Conservation (phyloP, 2,329 filamentous ascomycete species). For the Penicillium decumbens region DNA sequence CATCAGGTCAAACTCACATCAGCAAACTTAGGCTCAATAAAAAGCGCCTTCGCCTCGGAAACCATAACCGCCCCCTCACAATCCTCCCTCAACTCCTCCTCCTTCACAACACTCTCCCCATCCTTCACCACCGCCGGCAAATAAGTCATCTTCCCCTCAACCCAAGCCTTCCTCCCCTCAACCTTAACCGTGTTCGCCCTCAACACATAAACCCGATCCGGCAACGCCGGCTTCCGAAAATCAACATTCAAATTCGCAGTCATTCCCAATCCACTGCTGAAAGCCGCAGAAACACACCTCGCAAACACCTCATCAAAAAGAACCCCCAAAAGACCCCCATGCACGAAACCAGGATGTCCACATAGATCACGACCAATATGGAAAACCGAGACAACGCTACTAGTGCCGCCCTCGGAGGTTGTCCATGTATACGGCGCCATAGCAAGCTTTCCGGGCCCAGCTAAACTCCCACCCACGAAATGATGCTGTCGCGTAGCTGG, state of each 20-base stretch:
- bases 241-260: slow-evolving; percentile 37
- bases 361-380: slow-evolving; percentile 33
- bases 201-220: slow-evolving; percentile 32
- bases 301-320: slow-evolving; percentile 39
- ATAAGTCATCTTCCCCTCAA: slow-evolving; percentile 30
- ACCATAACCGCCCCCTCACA: slow-evolving; percentile 27
- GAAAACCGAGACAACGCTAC: slow-evolving; percentile 28
- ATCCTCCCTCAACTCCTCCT: slow-evolving; percentile 16
- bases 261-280: slow-evolving; percentile 34
- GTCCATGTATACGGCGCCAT: slow-evolving; percentile 63
- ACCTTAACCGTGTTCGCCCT: slow-evolving; percentile 31
- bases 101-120: slow-evolving; percentile 1
- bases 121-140: slow-evolving; percentile 12
- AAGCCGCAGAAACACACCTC: slow-evolving; percentile 30
- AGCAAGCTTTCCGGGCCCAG: slow-evolving; percentile 66
- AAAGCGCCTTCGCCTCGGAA: slow-evolving; percentile 37
- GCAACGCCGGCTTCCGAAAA: slow-evolving; percentile 32
- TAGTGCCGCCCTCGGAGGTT: slow-evolving; percentile 10
- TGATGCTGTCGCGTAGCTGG: slow-evolving; percentile 62
- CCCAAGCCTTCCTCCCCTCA: slow-evolving; percentile 38
- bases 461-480: slow-evolving; percentile 72
- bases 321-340: slow-evolving; percentile 33
- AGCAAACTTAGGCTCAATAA: slow-evolving; percentile 38
- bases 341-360: slow-evolving; percentile 35
- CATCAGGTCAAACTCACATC: slow-evolving; percentile 23